phyloP scores from a whole-genome alignment of 805 yeast genomes.

The Wickerhamomyces queroliae region DNA sequence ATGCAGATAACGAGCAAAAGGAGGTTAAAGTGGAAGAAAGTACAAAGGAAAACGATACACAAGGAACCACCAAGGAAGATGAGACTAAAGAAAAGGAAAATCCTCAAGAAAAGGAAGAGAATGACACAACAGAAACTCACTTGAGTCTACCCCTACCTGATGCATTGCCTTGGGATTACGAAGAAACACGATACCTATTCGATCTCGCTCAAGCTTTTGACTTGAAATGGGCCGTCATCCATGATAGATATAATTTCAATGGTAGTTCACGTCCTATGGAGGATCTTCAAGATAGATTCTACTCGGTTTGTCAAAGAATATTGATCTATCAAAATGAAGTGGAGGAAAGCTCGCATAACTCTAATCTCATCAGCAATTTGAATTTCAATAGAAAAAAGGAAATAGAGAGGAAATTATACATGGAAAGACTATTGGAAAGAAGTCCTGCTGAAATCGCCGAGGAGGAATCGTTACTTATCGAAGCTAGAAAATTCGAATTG shows the following conservation, averaged over 20 bases:
- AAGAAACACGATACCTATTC: conserved; percentile 77
- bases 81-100: conserved; percentile 12
- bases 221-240: conserved; percentile 57
- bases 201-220: conserved; percentile 52
- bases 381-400: conserved; percentile 70
- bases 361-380: conserved; percentile 56
- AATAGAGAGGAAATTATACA: conserved; percentile 70
- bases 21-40: conserved; percentile 4
- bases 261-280: conserved; percentile 48
- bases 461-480: conserved; percentile 90
- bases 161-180: conserved; percentile 56
- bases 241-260: conserved; percentile 46
- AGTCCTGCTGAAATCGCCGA: conserved; percentile 97
- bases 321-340: conserved; percentile 36
- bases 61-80: conserved; percentile 22
- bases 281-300: conserved; percentile 80
- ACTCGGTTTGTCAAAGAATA: conserved; percentile 55
- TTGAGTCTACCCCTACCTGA: conserved; percentile 18
- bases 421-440: conserved; percentile 69
- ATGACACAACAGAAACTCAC: conserved; percentile 5
- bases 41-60: conserved; percentile 8
- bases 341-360: conserved; percentile 37
- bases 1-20: neutral
- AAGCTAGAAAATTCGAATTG: conserved; percentile 86
- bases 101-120: conserved; percentile 11